Base-by-base conservation (phyloP, 176 grass and related monocot genomes). In the Juncus effusus region DNA sequence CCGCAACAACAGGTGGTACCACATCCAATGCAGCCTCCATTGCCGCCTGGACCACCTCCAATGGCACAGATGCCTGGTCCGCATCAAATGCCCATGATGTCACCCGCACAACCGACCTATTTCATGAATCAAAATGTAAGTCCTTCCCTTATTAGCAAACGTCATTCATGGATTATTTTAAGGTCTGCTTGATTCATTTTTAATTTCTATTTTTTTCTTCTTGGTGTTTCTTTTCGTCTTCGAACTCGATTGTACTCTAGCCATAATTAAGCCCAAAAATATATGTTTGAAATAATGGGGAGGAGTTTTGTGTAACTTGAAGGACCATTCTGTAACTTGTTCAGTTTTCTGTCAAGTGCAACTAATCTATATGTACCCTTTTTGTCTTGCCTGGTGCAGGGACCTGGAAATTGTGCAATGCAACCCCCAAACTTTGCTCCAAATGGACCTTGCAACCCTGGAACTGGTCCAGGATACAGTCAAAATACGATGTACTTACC, bases 31-130 rank as follows among this genome's bases (percentile, higher is more conserved):
- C 19, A 28, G 19, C 65, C 65, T 55, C 35, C 49, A 53, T 7
- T 85, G 60, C 75, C 74, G 40, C 65, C 82, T 64, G 86, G 81
- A 59, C 81, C 78, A 64, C 77, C 74, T 36, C 77, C 78, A 60
- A 74, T 75, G 59, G 51, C 74, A 63, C 78, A 47, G 64, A 52
- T 67, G 35, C 50, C 66, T 9, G 49, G 44, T 51, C 44, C 16
- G 15, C 16, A 72, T 53, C 82, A 82, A 79, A 78, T 82, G 80
- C 66, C 82, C 74, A 50, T 70, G 70, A 67, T 76, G 41, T 70
- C 67, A 65, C 61, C 67, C 54, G 41, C 84, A 64, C 81, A 39
- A 12, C 76, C 66, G 0, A 77, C 78, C 53, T 79, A 56, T 79
- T 77, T 65, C 79, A 44, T 83, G 81, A 72, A 72, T 58, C 52